These are phyloP conservation scores for Eragrostis nindensis DNA, from an alignment of 176 grass and related monocot species.

Conservation along the genomic window DNA sequence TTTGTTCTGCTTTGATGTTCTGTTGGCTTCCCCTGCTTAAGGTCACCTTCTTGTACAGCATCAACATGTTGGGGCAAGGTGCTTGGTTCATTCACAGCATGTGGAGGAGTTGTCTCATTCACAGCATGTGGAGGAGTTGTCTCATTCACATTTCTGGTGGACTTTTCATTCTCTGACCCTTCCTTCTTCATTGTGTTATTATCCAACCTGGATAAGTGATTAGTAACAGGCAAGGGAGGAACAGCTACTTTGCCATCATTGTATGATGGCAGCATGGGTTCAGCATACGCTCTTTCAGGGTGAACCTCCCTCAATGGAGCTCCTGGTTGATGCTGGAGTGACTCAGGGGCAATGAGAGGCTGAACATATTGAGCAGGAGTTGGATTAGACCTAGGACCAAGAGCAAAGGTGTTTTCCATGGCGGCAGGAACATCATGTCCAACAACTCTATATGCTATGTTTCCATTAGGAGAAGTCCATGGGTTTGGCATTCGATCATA, in stretches of 20 bases:
- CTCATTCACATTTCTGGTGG: constrained; percentile 39
- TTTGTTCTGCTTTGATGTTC: constrained; percentile 40
- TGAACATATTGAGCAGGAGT: constrained; percentile 45
- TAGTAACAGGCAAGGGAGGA: constrained; percentile 42
- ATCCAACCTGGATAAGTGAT: constrained; percentile 43
- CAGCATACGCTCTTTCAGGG: constrained; percentile 44
- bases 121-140: constrained; percentile 25
- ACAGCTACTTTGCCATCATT: constrained; percentile 37
- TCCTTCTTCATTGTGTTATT: constrained; percentile 29
- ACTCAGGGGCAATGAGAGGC: constrained; percentile 51
- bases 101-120: constrained; percentile 34
- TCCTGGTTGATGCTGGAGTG: constrained; percentile 49
- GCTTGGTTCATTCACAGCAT: constrained; percentile 35
- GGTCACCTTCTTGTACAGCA: constrained; percentile 40
- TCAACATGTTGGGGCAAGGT: constrained; percentile 32
- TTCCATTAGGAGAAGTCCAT: constrained; percentile 47
- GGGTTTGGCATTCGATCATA: constrained; percentile 60
- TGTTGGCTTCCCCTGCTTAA: constrained; percentile 40
- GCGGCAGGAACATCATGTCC: constrained; percentile 63
- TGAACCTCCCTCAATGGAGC: constrained; percentile 43
- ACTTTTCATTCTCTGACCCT: constrained; percentile 34
- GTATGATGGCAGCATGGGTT: constrained; percentile 20
- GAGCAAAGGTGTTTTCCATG: constrained; percentile 40
- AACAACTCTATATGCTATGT: constrained; percentile 55
- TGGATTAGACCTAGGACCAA: constrained; percentile 57